Evolutionary conservation across 2,329 filamentous ascomycete genomes (phyloP), one percentile per base, ranked within the genome.

Genomic region (Drechslerella coelobrocha): DNA sequence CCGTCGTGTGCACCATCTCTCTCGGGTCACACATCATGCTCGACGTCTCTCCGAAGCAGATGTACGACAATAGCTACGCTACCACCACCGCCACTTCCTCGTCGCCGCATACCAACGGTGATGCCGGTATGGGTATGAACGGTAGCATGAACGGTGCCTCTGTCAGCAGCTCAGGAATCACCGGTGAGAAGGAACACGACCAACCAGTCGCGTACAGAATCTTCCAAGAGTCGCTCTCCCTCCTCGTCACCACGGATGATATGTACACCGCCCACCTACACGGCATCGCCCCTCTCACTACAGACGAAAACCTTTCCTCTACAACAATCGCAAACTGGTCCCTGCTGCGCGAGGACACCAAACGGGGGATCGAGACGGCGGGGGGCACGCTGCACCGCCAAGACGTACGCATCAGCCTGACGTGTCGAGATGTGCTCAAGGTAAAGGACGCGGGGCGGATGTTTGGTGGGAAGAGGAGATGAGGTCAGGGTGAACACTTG

Each of bases 1-100:
- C 89, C 0, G 86, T 95, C 12, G 93, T 97, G 10, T 94, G 91
- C 73, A 97, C 94, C 1, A 88, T 97, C 73, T 96, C 91, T 79
- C 81, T 99, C 6, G 91, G 91, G 0, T 86, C 86, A 8, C 86
- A 86, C 51, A 81, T 96, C 7, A 91, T 93, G 65, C 82, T 97
- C 55, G 88, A 96, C 75, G 81, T 97, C 12, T 87, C 59, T 0
- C 59, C 66, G 0, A 69, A 69, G 45, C 24, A 17, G 51, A 21
- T 2, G 37, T 19, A 89, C 77, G 82, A 83, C 74, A 88, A 84
- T 78, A 86, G 83, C 37, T 5, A 45, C 41, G 19, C 29, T 31
- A 12, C 29, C 12, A 31, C 29, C 29, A 31, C 29, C 29, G 12
- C 29, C 29, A 12, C 29, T 31, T n/a, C n/a, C n/a, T n/a, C n/a